A percentile compares a stretch with the other conserved stretches of the same genome.
These are phyloP conservation scores for Paulownia fortunei DNA, from an alignment of 257 asterid species.

Conservation along the genomic window DNA sequence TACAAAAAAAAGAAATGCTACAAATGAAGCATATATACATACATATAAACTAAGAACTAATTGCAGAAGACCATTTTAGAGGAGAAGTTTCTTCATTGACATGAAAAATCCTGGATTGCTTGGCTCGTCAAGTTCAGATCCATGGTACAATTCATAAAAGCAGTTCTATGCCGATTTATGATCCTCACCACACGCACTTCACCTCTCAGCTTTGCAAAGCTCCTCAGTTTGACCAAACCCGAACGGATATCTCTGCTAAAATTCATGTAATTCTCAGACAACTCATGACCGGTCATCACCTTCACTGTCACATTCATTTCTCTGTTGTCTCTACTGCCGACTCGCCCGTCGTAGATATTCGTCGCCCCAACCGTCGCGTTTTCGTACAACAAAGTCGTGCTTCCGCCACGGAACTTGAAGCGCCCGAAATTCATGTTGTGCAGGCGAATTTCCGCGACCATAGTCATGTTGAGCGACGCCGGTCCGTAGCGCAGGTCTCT, in stretches of 20 bases:
- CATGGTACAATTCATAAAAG: constrained; percentile 59
- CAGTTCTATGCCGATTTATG: constrained; percentile 38
- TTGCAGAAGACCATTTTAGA: not conserved
- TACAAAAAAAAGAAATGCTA: not conserved
- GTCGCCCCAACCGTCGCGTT: constrained; percentile 45
- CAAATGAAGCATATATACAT: not conserved
- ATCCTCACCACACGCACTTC: constrained; percentile 51
- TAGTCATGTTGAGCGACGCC: constrained; percentile 39
- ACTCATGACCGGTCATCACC: constrained; percentile 25
- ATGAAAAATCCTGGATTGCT: constrained; percentile 42
- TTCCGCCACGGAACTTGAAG: constrained; percentile 45
- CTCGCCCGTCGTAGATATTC: constrained; percentile 26
- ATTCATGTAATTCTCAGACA: constrained; percentile 25
- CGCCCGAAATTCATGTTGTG: constrained; percentile 56
- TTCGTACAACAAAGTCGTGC: constrained; percentile 37
- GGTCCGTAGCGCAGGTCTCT: constrained; percentile 27
- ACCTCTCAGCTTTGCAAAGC: constrained; percentile 52
- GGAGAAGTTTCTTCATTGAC: constrained; percentile 17
- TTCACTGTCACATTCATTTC: constrained; percentile 36
- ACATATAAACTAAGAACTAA: not conserved
- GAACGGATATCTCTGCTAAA: constrained; percentile 45
- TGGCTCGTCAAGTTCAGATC: constrained; percentile 51
- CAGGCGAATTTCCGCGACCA: constrained; percentile 37
- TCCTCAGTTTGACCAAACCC: constrained; percentile 39
- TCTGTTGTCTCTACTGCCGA: constrained; percentile 34